Conservation (phyloP, 108 stramenopile species). For the Skeletonema menzelii region DNA sequence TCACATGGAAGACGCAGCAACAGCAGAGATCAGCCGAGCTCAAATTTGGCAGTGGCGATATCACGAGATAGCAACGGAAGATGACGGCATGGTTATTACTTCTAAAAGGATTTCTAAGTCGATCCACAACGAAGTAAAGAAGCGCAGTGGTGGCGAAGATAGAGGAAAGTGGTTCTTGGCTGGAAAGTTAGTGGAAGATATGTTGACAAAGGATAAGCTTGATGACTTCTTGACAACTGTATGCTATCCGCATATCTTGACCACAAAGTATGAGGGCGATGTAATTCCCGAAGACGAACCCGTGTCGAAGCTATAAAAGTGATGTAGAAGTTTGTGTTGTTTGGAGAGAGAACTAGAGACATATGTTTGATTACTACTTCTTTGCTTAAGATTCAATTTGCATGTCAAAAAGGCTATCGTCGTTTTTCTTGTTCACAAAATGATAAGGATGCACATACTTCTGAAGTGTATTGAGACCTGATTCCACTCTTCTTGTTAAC, state of each 20-base stretch:
- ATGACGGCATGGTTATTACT: slow-evolving; percentile 69
- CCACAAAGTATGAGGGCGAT: slow-evolving; percentile 61
- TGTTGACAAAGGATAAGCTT: slow-evolving; percentile 75
- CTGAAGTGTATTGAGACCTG: slow-evolving; percentile 24
- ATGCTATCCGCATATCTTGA: slow-evolving; percentile 85
- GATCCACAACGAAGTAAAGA: slow-evolving; percentile 64
- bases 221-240: slow-evolving; percentile 88
- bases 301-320: slow-evolving; percentile 31
- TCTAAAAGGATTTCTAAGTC: slow-evolving; percentile 61
- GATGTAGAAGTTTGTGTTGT: not conserved
- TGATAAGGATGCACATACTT: slow-evolving; percentile 32
- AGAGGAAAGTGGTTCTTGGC: slow-evolving; percentile 80
- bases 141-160: slow-evolving; percentile 39
- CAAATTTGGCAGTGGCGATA: slow-evolving; percentile 91
- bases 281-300: slow-evolving; percentile 53
- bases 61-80: slow-evolving; percentile 72
- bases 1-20: slow-evolving; percentile 96
- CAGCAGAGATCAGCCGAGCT: slow-evolving; percentile 93
- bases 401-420: not conserved
- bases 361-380: not conserved
- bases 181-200: slow-evolving; percentile 81
- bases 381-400: not conserved
- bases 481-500: slow-evolving; percentile 33
- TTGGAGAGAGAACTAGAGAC: not conserved
- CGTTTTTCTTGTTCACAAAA: slow-evolving; percentile 25